Conservation (phyloP, 129 eudicot genomes). For the Chrysanthemum makinoi region DNA sequence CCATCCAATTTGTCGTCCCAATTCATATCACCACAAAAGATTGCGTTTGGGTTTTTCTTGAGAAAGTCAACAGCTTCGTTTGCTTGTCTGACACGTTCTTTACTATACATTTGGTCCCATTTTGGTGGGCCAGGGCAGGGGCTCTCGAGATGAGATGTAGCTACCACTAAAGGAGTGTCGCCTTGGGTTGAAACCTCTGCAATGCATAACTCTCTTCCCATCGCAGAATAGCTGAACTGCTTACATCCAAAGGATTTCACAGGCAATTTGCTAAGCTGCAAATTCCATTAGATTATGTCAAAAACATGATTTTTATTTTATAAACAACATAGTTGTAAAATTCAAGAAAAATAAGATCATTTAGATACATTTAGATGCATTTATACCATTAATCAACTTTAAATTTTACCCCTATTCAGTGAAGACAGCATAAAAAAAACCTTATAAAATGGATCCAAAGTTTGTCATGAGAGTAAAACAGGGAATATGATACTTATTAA, state of each 20-base stretch:
- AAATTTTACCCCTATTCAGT: too few relatives aligned
- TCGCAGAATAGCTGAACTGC: constrained; percentile 66
- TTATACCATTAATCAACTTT: too few relatives aligned
- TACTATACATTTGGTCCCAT: constrained; percentile 93
- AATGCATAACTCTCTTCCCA: constrained; percentile 67
- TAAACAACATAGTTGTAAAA: not conserved
- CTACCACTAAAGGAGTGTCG: constrained; percentile 47
- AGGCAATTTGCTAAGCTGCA: constrained; percentile 66
- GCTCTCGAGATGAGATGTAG: constrained; percentile 88
- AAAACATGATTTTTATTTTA: not conserved
- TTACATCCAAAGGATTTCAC: constrained; percentile 57
- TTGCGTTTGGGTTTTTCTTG: constrained; percentile 46
- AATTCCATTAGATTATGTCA: not conserved
- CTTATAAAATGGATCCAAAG: not conserved
- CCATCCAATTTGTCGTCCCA: constrained; percentile 98
- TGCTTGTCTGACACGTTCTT: constrained; percentile 85
- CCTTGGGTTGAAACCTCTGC: constrained; percentile 50
- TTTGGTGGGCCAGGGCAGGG: constrained; percentile 90
- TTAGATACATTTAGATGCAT: too few relatives aligned
- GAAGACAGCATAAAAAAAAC: too few relatives aligned
- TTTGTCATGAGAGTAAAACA: not conserved
- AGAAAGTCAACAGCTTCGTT: constrained; percentile 70
- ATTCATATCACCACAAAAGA: constrained; percentile 96
- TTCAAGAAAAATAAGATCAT: too few relatives aligned
- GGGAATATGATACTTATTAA: not conserved